Base-by-base conservation (phyloP, 129 eudicot genomes). In the Centaurea solstitialis region DNA sequence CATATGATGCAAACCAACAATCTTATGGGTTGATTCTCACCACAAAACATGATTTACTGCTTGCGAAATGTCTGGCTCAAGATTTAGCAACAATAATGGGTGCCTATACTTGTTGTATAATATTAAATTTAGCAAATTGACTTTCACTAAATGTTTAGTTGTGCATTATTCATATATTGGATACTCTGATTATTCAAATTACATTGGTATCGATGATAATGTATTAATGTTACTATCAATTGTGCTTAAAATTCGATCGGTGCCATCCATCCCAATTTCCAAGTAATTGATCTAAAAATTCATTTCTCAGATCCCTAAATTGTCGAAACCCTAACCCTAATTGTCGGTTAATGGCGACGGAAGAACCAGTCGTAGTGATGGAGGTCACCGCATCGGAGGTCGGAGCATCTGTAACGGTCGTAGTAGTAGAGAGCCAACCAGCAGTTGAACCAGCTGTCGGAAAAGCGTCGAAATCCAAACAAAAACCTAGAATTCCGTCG, bases 301-400 rank as follows among this genome's bases (percentile, higher is more conserved):
- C 41, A 69, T 73, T 81, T 72, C 53, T 70, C 20, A 62, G 72
- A 73, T 18, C 41, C 43, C 59, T 61, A 18, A 76, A 23, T 61
- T 23, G 18, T 21, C 26, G 43, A 39, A 75, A 68, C 61, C 80
- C 81, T 74, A 28, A 7, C 65, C 57, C 50, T 64, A 13, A 35
- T 65, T 35, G 22, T 40, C 61, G 61, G 40, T 38, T 21, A 75
- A 86, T 89, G 85, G 83, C 91, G 64, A 75, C 81, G 66, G 96
- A 86, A 65, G 92, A 88, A 50, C 82, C 88, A 17, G 80, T 85
- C 76, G 71, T 77, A 21, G 77, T 68, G 18, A 74, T 28, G 9
- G 86, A 78, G 61, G 80, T 76, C 40, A 77, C 77, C 20, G 88
- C 74, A 9, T 77, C 86, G 4, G 85, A 28, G 64, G 37, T 70